phyloP scores from a whole-genome alignment of 139 green algal genomes.

The Closterium sp. region DNA sequence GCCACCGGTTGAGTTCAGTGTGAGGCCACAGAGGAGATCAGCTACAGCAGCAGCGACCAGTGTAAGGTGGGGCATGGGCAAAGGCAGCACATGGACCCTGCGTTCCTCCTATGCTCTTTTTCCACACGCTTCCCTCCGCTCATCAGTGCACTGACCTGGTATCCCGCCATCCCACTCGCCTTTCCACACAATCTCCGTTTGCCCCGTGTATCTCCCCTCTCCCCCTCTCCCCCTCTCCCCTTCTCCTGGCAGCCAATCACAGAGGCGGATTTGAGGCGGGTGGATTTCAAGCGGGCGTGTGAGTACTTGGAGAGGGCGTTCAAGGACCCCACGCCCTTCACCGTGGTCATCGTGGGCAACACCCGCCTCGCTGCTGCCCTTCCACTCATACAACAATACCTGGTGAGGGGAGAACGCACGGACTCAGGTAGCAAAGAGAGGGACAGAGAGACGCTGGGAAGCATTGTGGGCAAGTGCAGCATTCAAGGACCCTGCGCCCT shows the following conservation, averaged over 20 bases:
- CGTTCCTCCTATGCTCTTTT: not conserved
- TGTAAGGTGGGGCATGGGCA: conserved; percentile 58
- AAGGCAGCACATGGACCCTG: too few relatives aligned
- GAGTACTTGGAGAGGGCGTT: conserved; percentile 66
- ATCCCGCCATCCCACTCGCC: too few relatives aligned
- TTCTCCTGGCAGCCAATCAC: not conserved
- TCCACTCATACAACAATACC: too few relatives aligned
- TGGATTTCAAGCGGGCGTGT: conserved; percentile 61
- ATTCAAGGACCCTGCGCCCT: conserved; percentile 27
- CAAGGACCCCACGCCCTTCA: conserved; percentile 75
- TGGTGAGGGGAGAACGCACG: too few relatives aligned
- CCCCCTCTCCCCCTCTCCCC: too few relatives aligned
- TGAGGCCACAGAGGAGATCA: conserved; percentile 57
- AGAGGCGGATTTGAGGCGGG: not conserved
- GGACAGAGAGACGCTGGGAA: too few relatives aligned
- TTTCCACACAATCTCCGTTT: too few relatives aligned
- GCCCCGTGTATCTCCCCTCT: too few relatives aligned
- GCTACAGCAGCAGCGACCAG: conserved; percentile 77
- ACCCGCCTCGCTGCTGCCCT: not conserved
- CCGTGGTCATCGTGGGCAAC: conserved; percentile 56
- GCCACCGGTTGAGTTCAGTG: not conserved
- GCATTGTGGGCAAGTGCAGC: too few relatives aligned
- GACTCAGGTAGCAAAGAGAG: too few relatives aligned
- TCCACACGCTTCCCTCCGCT: too few relatives aligned
- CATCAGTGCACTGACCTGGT: too few relatives aligned